These are phyloP conservation scores for Bremia lactucae DNA, from an alignment of 352 stramenopile genomes.

Conservation along the genomic window DNA sequence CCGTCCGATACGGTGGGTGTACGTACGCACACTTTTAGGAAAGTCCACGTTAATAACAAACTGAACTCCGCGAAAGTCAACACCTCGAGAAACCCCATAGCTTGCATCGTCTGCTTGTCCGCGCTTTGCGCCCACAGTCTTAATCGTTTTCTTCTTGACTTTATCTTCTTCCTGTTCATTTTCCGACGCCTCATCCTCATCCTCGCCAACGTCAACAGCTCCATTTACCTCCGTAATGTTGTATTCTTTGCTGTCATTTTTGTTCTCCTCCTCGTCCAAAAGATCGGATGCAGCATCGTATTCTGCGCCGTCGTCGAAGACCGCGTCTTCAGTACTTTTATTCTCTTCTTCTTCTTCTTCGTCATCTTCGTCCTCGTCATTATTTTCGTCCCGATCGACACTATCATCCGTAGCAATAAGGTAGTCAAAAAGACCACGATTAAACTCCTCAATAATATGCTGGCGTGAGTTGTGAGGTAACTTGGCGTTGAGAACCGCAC, in stretches of 20 bases:
- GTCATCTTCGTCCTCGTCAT: constrained; percentile 52
- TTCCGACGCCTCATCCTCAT: constrained; percentile 46
- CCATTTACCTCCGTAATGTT: constrained; percentile 13
- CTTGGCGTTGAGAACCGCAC: constrained; percentile 97
- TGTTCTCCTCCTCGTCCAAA: constrained; percentile 20
- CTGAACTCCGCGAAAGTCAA: constrained; percentile 97
- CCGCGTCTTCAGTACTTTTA: too few relatives aligned
- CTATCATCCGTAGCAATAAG: constrained; percentile 98
- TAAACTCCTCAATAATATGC: constrained; percentile 94
- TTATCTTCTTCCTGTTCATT: constrained; percentile 65
- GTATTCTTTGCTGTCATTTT: constrained; percentile 34
- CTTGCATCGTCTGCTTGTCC: constrained; percentile 62
- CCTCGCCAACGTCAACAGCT: constrained; percentile 11
- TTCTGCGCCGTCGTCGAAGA: constrained; percentile 17
- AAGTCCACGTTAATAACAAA: constrained; percentile 99
- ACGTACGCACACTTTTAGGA: constrained; percentile 89
- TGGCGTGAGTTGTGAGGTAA: constrained; percentile 94
- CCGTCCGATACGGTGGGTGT: constrained; percentile 97
- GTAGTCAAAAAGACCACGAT: constrained; percentile 97
- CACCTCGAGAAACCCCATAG: constrained; percentile 94
- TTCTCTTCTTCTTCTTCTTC: constrained; percentile 62
- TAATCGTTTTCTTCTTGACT: constrained; percentile 29
- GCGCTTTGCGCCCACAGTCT: constrained; percentile 34
- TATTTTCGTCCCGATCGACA: constrained; percentile 78
- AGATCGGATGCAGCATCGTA: constrained; percentile 6